These are phyloP conservation scores for Dispira parvispora DNA, from an alignment of 192 early-diverging fungal species.

Conservation along the genomic window DNA sequence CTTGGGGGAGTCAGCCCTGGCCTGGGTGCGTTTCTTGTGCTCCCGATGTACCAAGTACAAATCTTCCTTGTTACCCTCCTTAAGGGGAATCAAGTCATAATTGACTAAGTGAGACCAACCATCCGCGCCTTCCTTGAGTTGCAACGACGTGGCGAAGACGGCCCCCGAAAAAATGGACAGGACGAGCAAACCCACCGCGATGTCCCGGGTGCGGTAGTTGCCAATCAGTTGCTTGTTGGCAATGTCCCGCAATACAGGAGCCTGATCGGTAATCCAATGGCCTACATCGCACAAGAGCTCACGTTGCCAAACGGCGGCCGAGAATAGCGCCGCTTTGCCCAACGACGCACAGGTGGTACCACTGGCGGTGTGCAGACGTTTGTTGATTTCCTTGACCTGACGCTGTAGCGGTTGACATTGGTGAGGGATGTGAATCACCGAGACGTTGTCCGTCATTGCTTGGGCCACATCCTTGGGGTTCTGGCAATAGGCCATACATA, in stretches of 20 bases:
- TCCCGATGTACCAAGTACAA: slow-evolving; percentile 5
- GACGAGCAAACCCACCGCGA: background rate
- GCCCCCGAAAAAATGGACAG: background rate
- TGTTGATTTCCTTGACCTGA: background rate
- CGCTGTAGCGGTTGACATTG: slow-evolving; percentile 7
- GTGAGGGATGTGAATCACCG: background rate
- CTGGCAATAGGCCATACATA: slow-evolving; percentile 5
- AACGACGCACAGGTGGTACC: background rate
- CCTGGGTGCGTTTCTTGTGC: slow-evolving; percentile 1
- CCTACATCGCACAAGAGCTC: background rate
- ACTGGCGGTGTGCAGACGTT: background rate
- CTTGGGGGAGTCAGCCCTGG: background rate
- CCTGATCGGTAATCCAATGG: slow-evolving; percentile 1
- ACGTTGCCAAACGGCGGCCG: background rate
- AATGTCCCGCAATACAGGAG: background rate
- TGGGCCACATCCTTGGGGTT: slow-evolving; percentile 5
- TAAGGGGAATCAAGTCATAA: background rate
- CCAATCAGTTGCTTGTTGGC: background rate
- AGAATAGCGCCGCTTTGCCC: background rate
- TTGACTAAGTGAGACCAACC: background rate
- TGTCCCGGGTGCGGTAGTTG: slow-evolving; percentile 1
- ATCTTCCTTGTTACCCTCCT: background rate
- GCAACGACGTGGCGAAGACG: background rate
- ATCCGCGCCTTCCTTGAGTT: background rate
- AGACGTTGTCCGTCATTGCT: background rate